Conservation (phyloP, 2,329 filamentous ascomycete species). For the Stemphylium beticola region DNA sequence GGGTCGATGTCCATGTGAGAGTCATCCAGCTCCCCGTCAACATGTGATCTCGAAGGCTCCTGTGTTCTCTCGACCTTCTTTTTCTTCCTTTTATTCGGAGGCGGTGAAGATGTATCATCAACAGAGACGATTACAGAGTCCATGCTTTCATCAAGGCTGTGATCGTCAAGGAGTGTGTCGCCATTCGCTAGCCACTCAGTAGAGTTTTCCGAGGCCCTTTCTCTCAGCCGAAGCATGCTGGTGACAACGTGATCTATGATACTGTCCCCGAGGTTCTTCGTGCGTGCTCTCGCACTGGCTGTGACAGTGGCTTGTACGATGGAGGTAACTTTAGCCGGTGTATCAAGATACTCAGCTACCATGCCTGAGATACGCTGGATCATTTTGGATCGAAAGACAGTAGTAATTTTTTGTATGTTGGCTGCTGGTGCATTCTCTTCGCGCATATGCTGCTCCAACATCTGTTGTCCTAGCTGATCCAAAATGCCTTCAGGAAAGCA, state of each 20-base stretch:
- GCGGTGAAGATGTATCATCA: neutral
- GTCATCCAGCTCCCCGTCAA: neutral
- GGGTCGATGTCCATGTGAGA: neutral
- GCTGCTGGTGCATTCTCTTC: conserved; percentile 16
- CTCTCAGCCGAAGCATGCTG: neutral
- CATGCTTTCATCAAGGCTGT: neutral
- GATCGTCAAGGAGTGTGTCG: neutral
- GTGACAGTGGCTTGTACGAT: conserved; percentile 16
- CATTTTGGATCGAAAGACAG: conserved; percentile 27
- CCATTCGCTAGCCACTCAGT: conserved; percentile 2
- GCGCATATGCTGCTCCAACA: conserved; percentile 31
- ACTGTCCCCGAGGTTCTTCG: conserved; percentile 1
- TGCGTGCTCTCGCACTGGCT: conserved; percentile 18
- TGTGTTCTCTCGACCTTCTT: neutral
- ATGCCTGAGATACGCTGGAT: conserved; percentile 25
- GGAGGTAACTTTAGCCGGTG: conserved; percentile 15
- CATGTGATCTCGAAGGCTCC: neutral
- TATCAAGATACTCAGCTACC: conserved; percentile 27
- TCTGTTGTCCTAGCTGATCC: conserved; percentile 27
- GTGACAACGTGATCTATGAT: conserved; percentile 1
- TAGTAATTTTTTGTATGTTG: conserved; percentile 24
- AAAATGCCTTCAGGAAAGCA: conserved; percentile 36
- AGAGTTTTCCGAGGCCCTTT: neutral
- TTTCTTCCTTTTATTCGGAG: neutral
- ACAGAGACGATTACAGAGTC: neutral